phyloP scores from a whole-genome alignment of 2,329 filamentous ascomycete genomes.

The Exophiala phaeomuriformis region DNA sequence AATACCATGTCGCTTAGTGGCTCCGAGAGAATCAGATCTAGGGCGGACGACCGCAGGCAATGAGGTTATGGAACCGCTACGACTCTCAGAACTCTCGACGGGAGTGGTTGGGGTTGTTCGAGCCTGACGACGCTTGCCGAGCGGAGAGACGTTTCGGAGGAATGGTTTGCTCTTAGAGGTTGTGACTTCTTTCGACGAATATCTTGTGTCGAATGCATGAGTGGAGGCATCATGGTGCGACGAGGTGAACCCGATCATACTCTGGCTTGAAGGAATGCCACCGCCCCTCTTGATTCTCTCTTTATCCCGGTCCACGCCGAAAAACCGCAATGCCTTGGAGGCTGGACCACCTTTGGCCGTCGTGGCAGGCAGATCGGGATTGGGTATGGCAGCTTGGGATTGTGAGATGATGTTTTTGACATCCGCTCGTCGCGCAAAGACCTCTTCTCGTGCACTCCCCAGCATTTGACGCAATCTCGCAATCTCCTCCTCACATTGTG shows the following conservation, averaged over 20 bases:
- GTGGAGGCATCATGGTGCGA: neutral
- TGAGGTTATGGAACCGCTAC: constrained; percentile 1
- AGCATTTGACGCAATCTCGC: constrained; percentile 17
- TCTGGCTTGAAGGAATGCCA: constrained; percentile 12
- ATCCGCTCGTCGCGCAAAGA: constrained; percentile 17
- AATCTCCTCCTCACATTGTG: constrained; percentile 18
- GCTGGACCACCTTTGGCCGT: constrained; percentile 11
- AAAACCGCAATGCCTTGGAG: constrained; percentile 19
- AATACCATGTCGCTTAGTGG: constrained; percentile 4
- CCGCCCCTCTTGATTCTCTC: constrained; percentile 6
- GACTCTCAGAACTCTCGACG: neutral
- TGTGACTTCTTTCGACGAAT: constrained; percentile 16
- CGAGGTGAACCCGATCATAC: constrained; percentile 13
- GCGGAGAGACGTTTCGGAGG: neutral
- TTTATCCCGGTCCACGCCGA: constrained; percentile 20
- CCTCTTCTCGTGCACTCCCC: constrained; percentile 21
- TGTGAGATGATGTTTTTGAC: constrained; percentile 19
- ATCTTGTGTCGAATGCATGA: constrained; percentile 4
- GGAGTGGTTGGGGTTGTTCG: constrained; percentile 6
- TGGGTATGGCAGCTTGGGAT: constrained; percentile 6
- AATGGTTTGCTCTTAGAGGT: constrained; percentile 2
- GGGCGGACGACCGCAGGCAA: neutral
- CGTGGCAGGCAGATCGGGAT: neutral
- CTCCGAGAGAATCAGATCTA: constrained; percentile 14
- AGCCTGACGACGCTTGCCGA: neutral